Conservation (phyloP, 345 rosid species). For the Orychophragmus violaceus region DNA sequence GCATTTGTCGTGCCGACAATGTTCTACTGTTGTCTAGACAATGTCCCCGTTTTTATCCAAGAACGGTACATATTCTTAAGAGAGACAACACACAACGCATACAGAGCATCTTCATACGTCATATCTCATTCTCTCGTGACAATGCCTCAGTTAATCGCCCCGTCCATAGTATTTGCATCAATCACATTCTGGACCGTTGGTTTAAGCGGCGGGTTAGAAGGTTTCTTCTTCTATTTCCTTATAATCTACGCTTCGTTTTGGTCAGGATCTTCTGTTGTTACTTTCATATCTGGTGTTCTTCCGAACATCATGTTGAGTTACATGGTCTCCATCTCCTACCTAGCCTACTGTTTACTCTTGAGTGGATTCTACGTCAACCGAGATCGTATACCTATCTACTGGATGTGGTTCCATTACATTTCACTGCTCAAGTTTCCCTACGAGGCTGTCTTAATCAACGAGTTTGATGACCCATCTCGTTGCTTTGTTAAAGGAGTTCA, state of each 20-base stretch:
- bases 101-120: slow-evolving; percentile 42
- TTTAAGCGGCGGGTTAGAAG: slow-evolving; percentile 34
- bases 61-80: slow-evolving; percentile 75
- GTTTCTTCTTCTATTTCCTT: slow-evolving; percentile 36
- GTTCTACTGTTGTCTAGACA: slow-evolving; percentile 35
- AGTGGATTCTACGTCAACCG: slow-evolving; percentile 30
- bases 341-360: slow-evolving; percentile 33
- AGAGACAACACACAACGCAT: slow-evolving; percentile 44
- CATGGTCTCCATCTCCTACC: slow-evolving; percentile 34
- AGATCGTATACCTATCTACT: slow-evolving; percentile 25
- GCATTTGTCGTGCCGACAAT: slow-evolving; percentile 35
- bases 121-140: slow-evolving; percentile 39
- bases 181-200: slow-evolving; percentile 47
- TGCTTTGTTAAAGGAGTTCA: not conserved
- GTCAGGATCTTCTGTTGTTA: slow-evolving; percentile 60
- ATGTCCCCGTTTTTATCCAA: slow-evolving; percentile 41
- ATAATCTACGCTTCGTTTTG: slow-evolving; percentile 43
- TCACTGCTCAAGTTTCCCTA: not conserved
- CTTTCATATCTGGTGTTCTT: slow-evolving; percentile 37
- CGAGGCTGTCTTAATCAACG: not conserved
- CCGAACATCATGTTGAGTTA: slow-evolving; percentile 36
- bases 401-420: slow-evolving; percentile 15
- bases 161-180: slow-evolving; percentile 30
- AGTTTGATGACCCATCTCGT: not conserved
- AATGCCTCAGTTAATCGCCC: slow-evolving; percentile 34